These are phyloP conservation scores for Leishmania braziliensis DNA, from an alignment of 208 protist species.

Conservation along the genomic window DNA sequence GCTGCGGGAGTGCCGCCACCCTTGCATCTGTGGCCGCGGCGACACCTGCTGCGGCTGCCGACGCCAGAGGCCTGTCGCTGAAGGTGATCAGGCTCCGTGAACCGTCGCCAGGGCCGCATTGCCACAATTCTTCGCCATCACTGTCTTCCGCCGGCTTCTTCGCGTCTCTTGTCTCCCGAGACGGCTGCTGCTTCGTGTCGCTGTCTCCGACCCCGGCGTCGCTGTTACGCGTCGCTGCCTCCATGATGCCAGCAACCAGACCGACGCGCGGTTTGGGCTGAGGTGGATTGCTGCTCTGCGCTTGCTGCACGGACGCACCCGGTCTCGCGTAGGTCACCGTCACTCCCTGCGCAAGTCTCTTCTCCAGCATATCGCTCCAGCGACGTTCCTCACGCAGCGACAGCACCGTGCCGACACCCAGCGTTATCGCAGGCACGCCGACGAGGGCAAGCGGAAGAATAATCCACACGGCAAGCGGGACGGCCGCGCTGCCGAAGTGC, in stretches of 20 bases:
- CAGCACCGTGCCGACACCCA: constrained; percentile 47
- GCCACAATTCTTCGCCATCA: not conserved
- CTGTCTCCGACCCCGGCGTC: not conserved
- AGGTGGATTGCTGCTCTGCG: not conserved
- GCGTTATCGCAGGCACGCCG: constrained; percentile 42
- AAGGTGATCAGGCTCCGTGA: not conserved
- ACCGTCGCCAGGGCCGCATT: not conserved
- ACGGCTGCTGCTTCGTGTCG: not conserved
- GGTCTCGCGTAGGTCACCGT: constrained; percentile 17
- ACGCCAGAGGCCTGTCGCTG: not conserved
- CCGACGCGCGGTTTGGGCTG: not conserved
- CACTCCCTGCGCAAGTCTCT: constrained; percentile 39
- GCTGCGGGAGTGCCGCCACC: not conserved
- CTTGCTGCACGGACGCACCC: not conserved
- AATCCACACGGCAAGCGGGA: constrained; percentile 40
- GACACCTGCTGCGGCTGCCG: not conserved
- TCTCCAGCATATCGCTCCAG: constrained; percentile 47
- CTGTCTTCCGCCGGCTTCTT: not conserved
- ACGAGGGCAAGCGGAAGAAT: constrained; percentile 46
- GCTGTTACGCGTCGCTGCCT: not conserved
- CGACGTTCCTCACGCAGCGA: constrained; percentile 58
- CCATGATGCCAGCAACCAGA: not conserved
- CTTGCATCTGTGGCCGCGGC: not conserved
- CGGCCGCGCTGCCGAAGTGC: not conserved
- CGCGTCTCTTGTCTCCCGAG: not conserved